phyloP scores from a whole-genome alignment of 1,284 basidiomycete species.

The Phellopilus nigrolimitatus region DNA sequence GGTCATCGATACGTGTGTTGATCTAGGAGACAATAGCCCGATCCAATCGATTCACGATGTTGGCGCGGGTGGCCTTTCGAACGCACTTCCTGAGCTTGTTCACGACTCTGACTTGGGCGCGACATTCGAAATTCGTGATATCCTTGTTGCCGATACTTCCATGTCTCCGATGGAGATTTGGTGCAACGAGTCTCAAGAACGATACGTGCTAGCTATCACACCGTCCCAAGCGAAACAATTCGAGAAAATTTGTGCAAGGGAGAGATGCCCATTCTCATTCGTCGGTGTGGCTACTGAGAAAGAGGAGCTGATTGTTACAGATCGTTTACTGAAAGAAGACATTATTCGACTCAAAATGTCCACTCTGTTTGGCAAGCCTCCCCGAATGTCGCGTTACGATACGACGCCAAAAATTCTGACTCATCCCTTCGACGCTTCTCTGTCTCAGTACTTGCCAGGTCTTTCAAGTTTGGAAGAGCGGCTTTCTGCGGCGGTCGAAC shows the following conservation, averaged over 20 bases:
- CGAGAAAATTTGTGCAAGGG: slow-evolving; percentile 76
- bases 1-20: slow-evolving; percentile 90
- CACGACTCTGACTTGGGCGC: slow-evolving; percentile 93
- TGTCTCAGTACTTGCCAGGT: slow-evolving; percentile 60
- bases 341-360: slow-evolving; percentile 93
- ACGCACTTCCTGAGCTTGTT: slow-evolving; percentile 95
- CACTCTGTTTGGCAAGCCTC: slow-evolving; percentile 94
- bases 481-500: slow-evolving; percentile 61
- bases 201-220: slow-evolving; percentile 90
- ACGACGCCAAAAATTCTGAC: slow-evolving; percentile 47
- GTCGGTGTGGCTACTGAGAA: slow-evolving; percentile 85
- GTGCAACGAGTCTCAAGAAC: slow-evolving; percentile 99
- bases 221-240: slow-evolving; percentile 60
- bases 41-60: slow-evolving; percentile 98
- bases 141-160: slow-evolving; percentile 85
- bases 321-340: slow-evolving; percentile 74
- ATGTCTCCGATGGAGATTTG: slow-evolving; percentile 99
- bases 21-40: slow-evolving; percentile 65
- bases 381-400: slow-evolving; percentile 83
- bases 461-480: slow-evolving; percentile 37
- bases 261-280: slow-evolving; percentile 90
- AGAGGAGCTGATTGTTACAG: slow-evolving; percentile 85
- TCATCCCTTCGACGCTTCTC: slow-evolving; percentile 67
- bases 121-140: slow-evolving; percentile 91
- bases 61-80: slow-evolving; percentile 94